A percentile compares a stretch with the other conserved stretches of the same genome.
Evolutionary conservation across 768 basidiomycete species (phyloP).

Genomic region (Podaxis pistillaris): DNA sequence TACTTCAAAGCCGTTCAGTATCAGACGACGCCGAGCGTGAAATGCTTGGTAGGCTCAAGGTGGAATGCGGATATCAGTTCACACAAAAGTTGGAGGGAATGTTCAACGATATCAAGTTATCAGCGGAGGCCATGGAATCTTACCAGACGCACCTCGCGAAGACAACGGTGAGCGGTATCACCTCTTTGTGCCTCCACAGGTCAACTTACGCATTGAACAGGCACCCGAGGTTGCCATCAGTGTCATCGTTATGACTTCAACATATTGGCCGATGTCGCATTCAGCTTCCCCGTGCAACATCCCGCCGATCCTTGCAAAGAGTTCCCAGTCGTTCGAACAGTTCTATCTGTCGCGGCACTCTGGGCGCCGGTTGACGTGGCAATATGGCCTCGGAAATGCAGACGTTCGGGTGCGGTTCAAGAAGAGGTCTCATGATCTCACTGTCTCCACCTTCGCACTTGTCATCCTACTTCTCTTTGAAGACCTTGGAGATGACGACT

Average conservation of each 20-base stretch:
- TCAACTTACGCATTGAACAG: conserved; percentile 37
- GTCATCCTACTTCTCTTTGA: conserved; percentile 90
- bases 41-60: conserved; percentile 96
- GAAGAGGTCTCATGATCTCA: conserved; percentile 78
- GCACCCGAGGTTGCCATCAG: conserved; percentile 74
- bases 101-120: conserved; percentile 96
- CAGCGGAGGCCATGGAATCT: conserved; percentile 73
- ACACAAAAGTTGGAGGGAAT: conserved; percentile 98
- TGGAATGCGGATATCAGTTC: conserved; percentile 95
- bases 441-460: conserved; percentile 86
- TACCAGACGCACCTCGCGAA: conserved; percentile 65
- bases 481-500: conserved; percentile 60
- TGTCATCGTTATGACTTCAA: conserved; percentile 94
- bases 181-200: conserved; percentile 1
- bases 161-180: conserved; percentile 50
- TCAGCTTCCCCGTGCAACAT: conserved; percentile 64
- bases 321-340: conserved; percentile 77
- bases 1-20: conserved; percentile 82
- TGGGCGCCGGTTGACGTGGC: conserved; percentile 91
- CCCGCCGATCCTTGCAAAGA: conserved; percentile 58
- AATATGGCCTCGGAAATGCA: conserved; percentile 84
- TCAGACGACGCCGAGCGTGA: conserved; percentile 98
- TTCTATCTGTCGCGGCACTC: conserved; percentile 90
- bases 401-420: conserved; percentile 88
- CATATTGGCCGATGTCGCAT: conserved; percentile 90